Evolutionary conservation across 805 yeast species (phyloP), one percentile per base, ranked within the genome.

Genomic region (Kazachstania kunashirensis): DNA sequence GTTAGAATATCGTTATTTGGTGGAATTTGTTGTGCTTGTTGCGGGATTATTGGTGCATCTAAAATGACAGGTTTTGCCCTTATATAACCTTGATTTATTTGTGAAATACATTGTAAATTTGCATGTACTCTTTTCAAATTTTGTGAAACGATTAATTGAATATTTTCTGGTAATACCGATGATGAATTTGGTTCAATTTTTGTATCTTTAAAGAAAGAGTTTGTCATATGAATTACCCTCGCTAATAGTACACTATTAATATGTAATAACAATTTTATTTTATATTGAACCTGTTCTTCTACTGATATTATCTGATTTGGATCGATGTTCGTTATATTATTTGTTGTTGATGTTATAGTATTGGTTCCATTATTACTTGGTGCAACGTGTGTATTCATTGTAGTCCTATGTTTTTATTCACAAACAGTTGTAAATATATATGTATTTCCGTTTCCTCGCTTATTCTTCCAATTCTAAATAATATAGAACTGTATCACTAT

Each of bases 61-160:
- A 52, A 32, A 2, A 58, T 49, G 20, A 46, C 25, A 3, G 63
- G 63, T 36, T 52, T 55, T 7, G 52, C 47, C 12, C 39, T 40
- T 12, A 30, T 31, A 3, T 42, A 33, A 21, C 61, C 61, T 34
- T 55, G 60, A 39, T 58, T 57, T 18, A 58, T 52, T 41, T 53
- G 61, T 9, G 61, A 56, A 15, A 58, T 55, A 34, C 61, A 55
- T 35, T 58, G 63, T 34, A 58, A 39, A 40, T 58, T 58, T 11
- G 61, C 52, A 42, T 58, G 63, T 7, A 58, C 59, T 25, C 63
- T 42, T 31, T 56, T 55, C 39, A 55, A 41, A 38, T 51, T 48
- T 38, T 58, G 60, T 10, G 57, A 42, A n/a, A 51, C 41, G 18
- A 50, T 24, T 12, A 38, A 42, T 42, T 53, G 59, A 14, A 48